phyloP scores from a whole-genome alignment of 305 asterid genomes.

The Salvia sclarea region DNA sequence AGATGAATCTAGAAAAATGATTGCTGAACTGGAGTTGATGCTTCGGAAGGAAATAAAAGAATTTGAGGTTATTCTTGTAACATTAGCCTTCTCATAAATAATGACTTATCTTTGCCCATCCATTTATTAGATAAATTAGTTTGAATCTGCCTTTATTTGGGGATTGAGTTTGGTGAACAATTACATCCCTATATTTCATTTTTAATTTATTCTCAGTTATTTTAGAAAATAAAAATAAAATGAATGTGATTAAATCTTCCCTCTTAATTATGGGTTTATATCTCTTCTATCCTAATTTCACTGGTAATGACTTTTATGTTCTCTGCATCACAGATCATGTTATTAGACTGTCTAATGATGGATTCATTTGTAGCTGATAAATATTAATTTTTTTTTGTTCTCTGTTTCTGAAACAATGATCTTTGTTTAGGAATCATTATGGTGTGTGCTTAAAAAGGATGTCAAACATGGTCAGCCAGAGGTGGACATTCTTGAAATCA shows the following conservation, averaged over 20 bases:
- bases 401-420: conserved; percentile 15
- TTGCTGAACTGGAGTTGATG: conserved; percentile 55
- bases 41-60: conserved; percentile 62
- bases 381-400: background rate
- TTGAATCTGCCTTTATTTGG: background rate
- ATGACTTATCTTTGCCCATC: conserved; percentile 10
- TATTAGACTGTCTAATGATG: conserved; percentile 19
- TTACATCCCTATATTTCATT: conserved; percentile 11
- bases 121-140: conserved; percentile 16
- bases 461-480: conserved; percentile 57
- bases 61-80: conserved; percentile 63
- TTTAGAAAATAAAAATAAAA: background rate
- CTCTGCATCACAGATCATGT: conserved; percentile 22
- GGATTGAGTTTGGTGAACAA: conserved; percentile 11
- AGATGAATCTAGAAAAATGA: conserved; percentile 48
- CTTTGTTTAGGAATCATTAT: conserved; percentile 51
- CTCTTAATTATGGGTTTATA: conserved; percentile 10
- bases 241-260: conserved; percentile 9
- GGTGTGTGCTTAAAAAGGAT: conserved; percentile 43
- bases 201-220: conserved; percentile 1
- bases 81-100: conserved; percentile 22
- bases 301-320: conserved; percentile 1
- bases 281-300: conserved; percentile 21
- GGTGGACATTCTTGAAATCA: conserved; percentile 76
- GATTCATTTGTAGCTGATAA: conserved; percentile 30